phyloP scores from a whole-genome alignment of 306 rosid species.

The Elaeagnus macrophylla region DNA sequence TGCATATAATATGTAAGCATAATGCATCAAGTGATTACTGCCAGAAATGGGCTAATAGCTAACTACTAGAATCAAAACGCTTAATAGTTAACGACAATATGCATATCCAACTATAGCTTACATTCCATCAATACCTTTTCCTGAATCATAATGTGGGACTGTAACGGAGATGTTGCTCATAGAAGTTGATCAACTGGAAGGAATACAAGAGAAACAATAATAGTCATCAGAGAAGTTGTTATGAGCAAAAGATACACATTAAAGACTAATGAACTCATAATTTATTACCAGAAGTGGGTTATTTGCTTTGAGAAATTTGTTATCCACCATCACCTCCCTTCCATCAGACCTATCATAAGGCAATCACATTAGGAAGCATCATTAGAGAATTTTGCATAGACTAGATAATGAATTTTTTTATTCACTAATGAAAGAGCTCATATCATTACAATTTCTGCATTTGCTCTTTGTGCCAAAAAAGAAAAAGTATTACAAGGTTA shows the following conservation, averaged over 20 bases:
- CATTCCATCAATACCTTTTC: slow-evolving; percentile 22
- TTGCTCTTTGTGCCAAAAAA: neutral
- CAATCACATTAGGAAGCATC: slow-evolving; percentile 11
- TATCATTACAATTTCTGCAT: neutral
- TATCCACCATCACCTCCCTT: slow-evolving; percentile 72
- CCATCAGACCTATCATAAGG: slow-evolving; percentile 62
- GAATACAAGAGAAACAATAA: slow-evolving; percentile 5
- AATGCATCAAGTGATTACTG: no score
- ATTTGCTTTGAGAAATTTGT: slow-evolving; percentile 72
- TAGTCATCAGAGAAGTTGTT: neutral
- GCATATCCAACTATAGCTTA: slow-evolving; percentile 22
- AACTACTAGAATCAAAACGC: no score
- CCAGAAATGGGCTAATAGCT: no score
- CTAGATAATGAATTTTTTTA: neutral
- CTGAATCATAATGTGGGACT: slow-evolving; percentile 33
- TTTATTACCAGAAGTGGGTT: slow-evolving; percentile 70
- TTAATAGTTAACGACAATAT: no score
- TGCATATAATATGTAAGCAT: no score
- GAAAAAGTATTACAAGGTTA: no score
- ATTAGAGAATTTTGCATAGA: neutral
- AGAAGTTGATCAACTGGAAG: slow-evolving; percentile 73
- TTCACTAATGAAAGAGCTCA: neutral
- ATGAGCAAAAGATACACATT: neutral
- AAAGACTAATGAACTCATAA: neutral
- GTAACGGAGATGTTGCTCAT: slow-evolving; percentile 85